These are phyloP conservation scores for Globisporangium takayamanum DNA, from an alignment of 352 stramenopile species.

Conservation along the genomic window DNA sequence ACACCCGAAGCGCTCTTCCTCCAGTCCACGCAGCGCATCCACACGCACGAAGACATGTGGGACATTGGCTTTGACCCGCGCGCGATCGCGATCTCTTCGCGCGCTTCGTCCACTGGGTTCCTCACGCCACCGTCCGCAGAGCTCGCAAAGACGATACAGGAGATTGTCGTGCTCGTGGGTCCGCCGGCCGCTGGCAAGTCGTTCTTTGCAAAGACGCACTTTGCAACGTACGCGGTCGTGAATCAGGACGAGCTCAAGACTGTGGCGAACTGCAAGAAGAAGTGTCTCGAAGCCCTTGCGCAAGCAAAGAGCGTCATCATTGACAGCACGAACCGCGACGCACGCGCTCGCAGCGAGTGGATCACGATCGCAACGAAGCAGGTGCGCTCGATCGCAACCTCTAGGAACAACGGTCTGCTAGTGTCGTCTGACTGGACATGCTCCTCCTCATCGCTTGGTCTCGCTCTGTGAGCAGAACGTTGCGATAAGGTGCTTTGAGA, in stretches of 20 bases:
- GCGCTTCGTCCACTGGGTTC: conserved; percentile 13
- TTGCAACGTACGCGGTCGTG: conserved; percentile 55
- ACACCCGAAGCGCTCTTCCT: conserved; percentile 85
- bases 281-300: conserved; percentile 43
- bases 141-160: conserved; percentile 28
- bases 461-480: conserved; percentile 25
- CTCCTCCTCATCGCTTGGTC: too few relatives aligned
- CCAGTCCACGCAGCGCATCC: conserved; percentile 54
- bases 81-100: conserved; percentile 16
- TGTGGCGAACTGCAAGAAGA: conserved; percentile 63
- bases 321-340: conserved; percentile 82
- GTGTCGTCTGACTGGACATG: background rate
- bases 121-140: conserved; percentile 20
- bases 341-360: conserved; percentile 61
- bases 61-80: conserved; percentile 73
- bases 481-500: conserved; percentile 63
- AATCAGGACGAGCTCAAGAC: conserved; percentile 87
- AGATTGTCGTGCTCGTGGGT: conserved; percentile 68
- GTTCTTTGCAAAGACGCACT: conserved; percentile 39
- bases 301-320: conserved; percentile 72
- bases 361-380: conserved; percentile 59
- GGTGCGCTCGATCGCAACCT: conserved; percentile 15
- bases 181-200: conserved; percentile 74
- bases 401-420: too few relatives aligned
- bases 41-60: conserved; percentile 63